Base-by-base conservation (phyloP, 2,329 filamentous ascomycete species). In the Penicillium janthinellum region DNA sequence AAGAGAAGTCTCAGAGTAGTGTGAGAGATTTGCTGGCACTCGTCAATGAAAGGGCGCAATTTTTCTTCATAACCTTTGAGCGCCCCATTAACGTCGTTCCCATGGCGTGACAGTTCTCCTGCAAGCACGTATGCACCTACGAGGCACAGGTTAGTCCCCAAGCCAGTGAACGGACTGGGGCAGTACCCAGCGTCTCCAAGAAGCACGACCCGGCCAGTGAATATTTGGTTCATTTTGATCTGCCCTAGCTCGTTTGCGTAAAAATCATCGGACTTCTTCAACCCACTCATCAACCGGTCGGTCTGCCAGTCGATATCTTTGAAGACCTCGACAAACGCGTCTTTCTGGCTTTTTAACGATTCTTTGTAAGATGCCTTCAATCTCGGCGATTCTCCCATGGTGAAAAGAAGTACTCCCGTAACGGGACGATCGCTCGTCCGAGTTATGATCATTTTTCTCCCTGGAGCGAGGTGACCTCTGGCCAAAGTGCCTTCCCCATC, bases 111-210 rank as follows among this genome's bases (percentile, higher is more conserved):
- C 37, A 59, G 38, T 51, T 59, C 57, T 1, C 51, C 51, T 12
- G 52, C 52, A 38, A 59, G 57, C 10, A 59, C 17, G 10, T 51
- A 59, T 37, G 52, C 55, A 15, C 55, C 55, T n/a, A 58, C 22
- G 12, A 58, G 56, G 15, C 50, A 48, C 17, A 54, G 50, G 10
- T 54, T 58, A 15, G 56, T 54, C 15, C 56, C 56, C 8, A 58
- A 15, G 15, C 56, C 56, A 58, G 56, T 58, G 14, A 58, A 58
- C 1, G 50, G 50, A 28, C 56, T 58, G 2, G 56, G 56, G 25
- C 56, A 58, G 45, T 54, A 58, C 6, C 50, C 51, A 3, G 47
- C 28, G 12, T 49, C 47, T 38, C 57, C 51, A 25, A 59, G 50
- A 17, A 59, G 42, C 44, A 59, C 57, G n/a, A 59, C 57, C 1